A percentile compares a stretch with the other conserved stretches of the same genome.
Evolutionary conservation across 164 flowering plant genomes (phyloP).

Genomic region (Tinospora cordifolia): DNA sequence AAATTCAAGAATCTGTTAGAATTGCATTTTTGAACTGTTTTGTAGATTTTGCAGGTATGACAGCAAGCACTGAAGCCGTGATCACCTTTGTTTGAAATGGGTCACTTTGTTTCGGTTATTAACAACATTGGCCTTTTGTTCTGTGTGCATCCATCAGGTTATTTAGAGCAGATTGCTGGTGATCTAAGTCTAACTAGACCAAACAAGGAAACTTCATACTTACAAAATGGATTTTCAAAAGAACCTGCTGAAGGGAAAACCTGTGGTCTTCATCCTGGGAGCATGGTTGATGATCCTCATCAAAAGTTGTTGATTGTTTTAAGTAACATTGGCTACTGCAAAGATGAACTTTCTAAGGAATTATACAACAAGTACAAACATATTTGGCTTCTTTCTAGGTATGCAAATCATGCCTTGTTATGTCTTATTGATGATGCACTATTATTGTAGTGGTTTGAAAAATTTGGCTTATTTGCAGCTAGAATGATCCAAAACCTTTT

Average conservation of each 20-base stretch:
- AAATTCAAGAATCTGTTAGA: constrained; percentile 81
- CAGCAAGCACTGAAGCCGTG: not conserved
- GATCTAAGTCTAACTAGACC: constrained; percentile 51
- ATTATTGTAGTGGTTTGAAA: not conserved
- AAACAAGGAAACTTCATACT: constrained; percentile 33
- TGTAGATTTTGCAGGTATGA: constrained; percentile 86
- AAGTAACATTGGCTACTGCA: constrained; percentile 96
- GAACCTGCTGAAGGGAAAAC: constrained; percentile 35
- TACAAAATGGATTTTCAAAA: constrained; percentile 55
- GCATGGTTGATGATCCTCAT: constrained; percentile 55
- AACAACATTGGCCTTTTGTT: constrained; percentile 6
- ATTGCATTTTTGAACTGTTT: constrained; percentile 84
- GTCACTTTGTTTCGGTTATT: not conserved
- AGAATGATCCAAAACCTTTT: not conserved
- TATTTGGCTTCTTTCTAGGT: constrained; percentile 78
- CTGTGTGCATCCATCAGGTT: constrained; percentile 42
- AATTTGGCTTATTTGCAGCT: not conserved
- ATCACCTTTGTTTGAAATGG: not conserved
- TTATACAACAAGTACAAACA: constrained; percentile 72
- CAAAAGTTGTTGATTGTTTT: constrained; percentile 66
- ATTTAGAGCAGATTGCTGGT: constrained; percentile 67
- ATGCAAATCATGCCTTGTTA: constrained; percentile 5
- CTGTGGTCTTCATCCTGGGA: constrained; percentile 48
- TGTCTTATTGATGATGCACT: not conserved
- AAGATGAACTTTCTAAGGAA: constrained; percentile 79